A percentile compares a stretch with the other conserved stretches of the same genome.
These are phyloP conservation scores for Quercus robur DNA, from an alignment of 306 rosid species.

Conservation along the genomic window DNA sequence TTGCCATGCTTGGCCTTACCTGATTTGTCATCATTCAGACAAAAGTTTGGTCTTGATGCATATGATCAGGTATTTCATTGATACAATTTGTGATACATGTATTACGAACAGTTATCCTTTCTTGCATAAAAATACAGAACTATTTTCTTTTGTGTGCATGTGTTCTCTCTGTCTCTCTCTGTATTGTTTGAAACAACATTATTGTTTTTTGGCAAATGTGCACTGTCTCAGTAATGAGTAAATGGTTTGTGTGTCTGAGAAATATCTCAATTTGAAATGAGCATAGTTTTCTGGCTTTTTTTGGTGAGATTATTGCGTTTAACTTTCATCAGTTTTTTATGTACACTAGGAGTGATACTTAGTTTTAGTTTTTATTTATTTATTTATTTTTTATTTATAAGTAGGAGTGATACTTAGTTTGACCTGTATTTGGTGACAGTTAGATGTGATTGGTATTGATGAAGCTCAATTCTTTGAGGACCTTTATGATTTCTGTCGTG, in stretches of 20 bases:
- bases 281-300: too few relatives aligned
- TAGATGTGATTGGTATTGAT: slow-evolving; percentile 77
- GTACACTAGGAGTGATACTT: not conserved
- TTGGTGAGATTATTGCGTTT: too few relatives aligned
- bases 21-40: slow-evolving; percentile 68
- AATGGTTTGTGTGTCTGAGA: too few relatives aligned
- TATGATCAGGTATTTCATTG: slow-evolving; percentile 54
- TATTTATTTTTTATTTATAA: too few relatives aligned
- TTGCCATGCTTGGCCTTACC: slow-evolving; percentile 76
- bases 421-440: slow-evolving; percentile 38
- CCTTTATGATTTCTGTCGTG: too few relatives aligned
- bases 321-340: not conserved
- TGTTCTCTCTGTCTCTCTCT: too few relatives aligned
- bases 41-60: slow-evolving; percentile 63
- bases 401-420: not conserved
- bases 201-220: not conserved
- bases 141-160: not conserved
- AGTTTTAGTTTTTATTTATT: not conserved
- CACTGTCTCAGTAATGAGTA: too few relatives aligned
- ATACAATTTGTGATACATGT: slow-evolving; percentile 11
- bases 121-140: not conserved
- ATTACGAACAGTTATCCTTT: not conserved
- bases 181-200: too few relatives aligned
- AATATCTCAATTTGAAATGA: too few relatives aligned
- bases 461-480: too few relatives aligned